Percentiles rank a stretch among this genome's conserved stretches.
Conservation (phyloP, 1,139 yeast species). For the Pichia sp. region DNA sequence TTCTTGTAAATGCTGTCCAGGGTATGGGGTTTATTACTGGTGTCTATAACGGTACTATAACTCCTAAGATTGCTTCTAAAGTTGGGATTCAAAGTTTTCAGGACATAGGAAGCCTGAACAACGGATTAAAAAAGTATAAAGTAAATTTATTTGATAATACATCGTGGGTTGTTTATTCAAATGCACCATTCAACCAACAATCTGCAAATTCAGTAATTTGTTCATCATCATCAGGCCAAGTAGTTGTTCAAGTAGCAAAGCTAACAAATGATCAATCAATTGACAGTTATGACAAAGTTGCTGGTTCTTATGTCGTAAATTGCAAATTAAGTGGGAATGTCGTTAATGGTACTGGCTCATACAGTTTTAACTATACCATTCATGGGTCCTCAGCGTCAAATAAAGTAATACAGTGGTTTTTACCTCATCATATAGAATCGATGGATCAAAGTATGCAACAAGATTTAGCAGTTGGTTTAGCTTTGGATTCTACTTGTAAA, state of each 20-base stretch:
- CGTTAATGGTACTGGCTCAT: conserved; percentile 26
- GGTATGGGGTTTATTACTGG: conserved; percentile 74
- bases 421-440: conserved; percentile 62
- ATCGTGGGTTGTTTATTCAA: conserved; percentile 42
- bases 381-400: conserved; percentile 31
- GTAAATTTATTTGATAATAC: conserved; percentile 33
- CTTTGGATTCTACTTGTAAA: conserved; percentile 59
- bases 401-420: conserved; percentile 39
- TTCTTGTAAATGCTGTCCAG: conserved; percentile 38
- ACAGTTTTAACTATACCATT: conserved; percentile 33
- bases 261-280: conserved; percentile 25
- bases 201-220: conserved; percentile 53
- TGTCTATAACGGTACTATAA: conserved; percentile 42
- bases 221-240: conserved; percentile 21
- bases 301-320: conserved; percentile 41
- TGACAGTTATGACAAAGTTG: conserved; percentile 45
- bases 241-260: conserved; percentile 41
- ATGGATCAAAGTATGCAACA: conserved; percentile 28
- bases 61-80: conserved; percentile 51
- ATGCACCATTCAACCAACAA: conserved; percentile 35
- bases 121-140: conserved; percentile 24
- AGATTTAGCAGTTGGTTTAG: conserved; percentile 31
- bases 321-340: conserved; percentile 26
- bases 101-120: conserved; percentile 24
- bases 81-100: conserved; percentile 53